Conservation (phyloP, 805 yeast species). For the Limtongozyma cylindracea region DNA sequence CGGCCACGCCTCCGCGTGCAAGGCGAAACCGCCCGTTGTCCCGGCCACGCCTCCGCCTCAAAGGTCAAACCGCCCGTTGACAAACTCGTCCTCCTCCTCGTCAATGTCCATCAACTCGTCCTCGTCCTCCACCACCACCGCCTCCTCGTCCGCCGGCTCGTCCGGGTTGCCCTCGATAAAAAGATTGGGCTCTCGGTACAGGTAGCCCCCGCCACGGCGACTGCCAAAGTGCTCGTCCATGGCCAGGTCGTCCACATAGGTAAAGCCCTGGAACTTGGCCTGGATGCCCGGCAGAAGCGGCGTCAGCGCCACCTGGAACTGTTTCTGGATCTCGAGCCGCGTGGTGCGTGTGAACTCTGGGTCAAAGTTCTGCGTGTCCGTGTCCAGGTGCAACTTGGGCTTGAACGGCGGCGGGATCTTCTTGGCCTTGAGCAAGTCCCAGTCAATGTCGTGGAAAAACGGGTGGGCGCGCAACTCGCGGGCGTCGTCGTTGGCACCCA, state of each 20-base stretch:
- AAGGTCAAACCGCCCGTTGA: constrained; percentile 74
- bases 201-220: constrained; percentile 9
- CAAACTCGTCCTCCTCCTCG: constrained; percentile 57
- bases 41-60: constrained; percentile 6
- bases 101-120: constrained; percentile 20
- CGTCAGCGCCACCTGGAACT: constrained; percentile 37
- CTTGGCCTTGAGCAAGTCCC: constrained; percentile 58
- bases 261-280: constrained; percentile 90
- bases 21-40: too few species aligned
- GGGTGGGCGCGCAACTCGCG: constrained; percentile 82
- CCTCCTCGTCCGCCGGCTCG: constrained; percentile 66
- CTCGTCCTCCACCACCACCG: constrained; percentile 41
- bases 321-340: constrained; percentile 54
- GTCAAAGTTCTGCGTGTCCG: constrained; percentile 91
- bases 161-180: constrained; percentile 62
- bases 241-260: constrained; percentile 84
- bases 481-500: constrained; percentile 83
- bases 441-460: constrained; percentile 76
- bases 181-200: constrained; percentile 29
- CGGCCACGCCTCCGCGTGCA: too few species aligned
- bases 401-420: constrained; percentile 90
- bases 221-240: constrained; percentile 47
- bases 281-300: constrained; percentile 90
- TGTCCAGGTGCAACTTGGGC: constrained; percentile 76
- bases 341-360: constrained; percentile 92